Conservation (phyloP, 805 yeast genomes). For the Blastobotrys americana region DNA sequence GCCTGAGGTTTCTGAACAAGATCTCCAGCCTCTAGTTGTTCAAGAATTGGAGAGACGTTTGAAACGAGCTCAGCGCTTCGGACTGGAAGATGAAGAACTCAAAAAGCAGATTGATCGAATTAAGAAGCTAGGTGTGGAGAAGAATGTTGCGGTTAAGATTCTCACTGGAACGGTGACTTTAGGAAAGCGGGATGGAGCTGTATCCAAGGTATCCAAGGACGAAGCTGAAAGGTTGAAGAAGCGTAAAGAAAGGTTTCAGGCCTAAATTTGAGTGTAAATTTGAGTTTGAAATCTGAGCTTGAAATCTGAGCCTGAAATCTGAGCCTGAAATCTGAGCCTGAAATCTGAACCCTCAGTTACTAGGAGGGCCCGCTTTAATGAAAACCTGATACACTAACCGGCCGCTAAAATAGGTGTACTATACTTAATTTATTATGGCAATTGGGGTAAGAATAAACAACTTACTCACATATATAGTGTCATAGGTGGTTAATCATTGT, state of each 20-base stretch:
- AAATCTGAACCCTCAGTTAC: too few species aligned
- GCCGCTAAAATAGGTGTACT: too few species aligned
- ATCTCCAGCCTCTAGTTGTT: constrained; percentile 59
- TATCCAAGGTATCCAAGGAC: constrained; percentile 5
- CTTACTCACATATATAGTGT: too few species aligned
- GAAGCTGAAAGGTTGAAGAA: constrained; percentile 20
- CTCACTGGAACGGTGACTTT: constrained; percentile 3
- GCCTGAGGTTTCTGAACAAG: constrained; percentile 53
- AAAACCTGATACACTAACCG: too few species aligned
- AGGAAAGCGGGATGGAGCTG: neutral
- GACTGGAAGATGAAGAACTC: constrained; percentile 44
- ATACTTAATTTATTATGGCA: too few species aligned
- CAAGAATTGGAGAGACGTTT: constrained; percentile 61
- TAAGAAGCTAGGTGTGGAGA: constrained; percentile 62
- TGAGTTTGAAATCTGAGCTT: neutral
- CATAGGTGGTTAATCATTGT: too few species aligned
- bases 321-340: too few species aligned
- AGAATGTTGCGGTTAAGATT: constrained; percentile 6
- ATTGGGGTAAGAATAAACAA: too few species aligned
- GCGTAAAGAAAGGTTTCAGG: constrained; percentile 18
- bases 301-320: too few species aligned
- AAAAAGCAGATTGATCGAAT: constrained; percentile 62
- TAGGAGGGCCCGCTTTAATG: too few species aligned
- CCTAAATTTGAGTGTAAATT: constrained; percentile 2
- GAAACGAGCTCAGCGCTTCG: constrained; percentile 70